phyloP scores from a whole-genome alignment of 2,329 filamentous ascomycete species.

The Aspergillus tamarii region DNA sequence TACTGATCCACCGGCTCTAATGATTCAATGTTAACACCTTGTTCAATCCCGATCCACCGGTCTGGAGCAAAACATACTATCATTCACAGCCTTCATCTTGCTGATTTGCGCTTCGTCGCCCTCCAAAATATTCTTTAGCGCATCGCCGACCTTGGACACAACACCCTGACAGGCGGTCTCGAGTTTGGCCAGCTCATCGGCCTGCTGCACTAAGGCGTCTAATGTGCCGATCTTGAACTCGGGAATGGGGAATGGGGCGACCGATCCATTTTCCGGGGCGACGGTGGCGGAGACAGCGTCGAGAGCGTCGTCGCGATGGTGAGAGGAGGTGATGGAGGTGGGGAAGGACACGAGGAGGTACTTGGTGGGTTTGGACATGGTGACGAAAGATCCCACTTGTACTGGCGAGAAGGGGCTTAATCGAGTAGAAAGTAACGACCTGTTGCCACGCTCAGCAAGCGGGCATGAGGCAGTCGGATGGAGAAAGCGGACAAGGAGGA shows the following conservation, averaged over 20 bases:
- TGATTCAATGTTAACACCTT: slow-evolving; percentile 13
- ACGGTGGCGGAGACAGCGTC: slow-evolving; percentile 74
- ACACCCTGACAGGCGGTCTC: slow-evolving; percentile 78
- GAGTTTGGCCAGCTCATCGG: slow-evolving; percentile 90
- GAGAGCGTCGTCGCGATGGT: slow-evolving; percentile 79
- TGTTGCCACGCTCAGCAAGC: slow-evolving; percentile 29
- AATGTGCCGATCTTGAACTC: slow-evolving; percentile 98
- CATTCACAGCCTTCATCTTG: slow-evolving; percentile 90
- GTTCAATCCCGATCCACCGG: not conserved
- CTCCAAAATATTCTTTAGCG: slow-evolving; percentile 78
- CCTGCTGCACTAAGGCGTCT: slow-evolving; percentile 92
- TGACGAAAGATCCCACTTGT: slow-evolving; percentile 9
- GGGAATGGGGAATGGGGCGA: slow-evolving; percentile 78
- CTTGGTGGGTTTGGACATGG: slow-evolving; percentile 55
- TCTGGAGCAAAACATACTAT: slow-evolving; percentile 64
- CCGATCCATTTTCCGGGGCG: slow-evolving; percentile 72
- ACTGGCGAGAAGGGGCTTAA: not conserved
- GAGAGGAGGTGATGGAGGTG: slow-evolving; percentile 79
- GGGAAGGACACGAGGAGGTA: slow-evolving; percentile 92
- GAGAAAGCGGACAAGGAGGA: slow-evolving; percentile 7
- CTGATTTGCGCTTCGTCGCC: slow-evolving; percentile 80
- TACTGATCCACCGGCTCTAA: slow-evolving; percentile 95
- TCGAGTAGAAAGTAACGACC: slow-evolving; percentile 12
- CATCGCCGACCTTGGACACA: slow-evolving; percentile 85
- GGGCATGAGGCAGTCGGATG: slow-evolving; percentile 22